phyloP scores from a whole-genome alignment of 495 filamentous ascomycete genomes.

The Ascodesmis nigricans region DNA sequence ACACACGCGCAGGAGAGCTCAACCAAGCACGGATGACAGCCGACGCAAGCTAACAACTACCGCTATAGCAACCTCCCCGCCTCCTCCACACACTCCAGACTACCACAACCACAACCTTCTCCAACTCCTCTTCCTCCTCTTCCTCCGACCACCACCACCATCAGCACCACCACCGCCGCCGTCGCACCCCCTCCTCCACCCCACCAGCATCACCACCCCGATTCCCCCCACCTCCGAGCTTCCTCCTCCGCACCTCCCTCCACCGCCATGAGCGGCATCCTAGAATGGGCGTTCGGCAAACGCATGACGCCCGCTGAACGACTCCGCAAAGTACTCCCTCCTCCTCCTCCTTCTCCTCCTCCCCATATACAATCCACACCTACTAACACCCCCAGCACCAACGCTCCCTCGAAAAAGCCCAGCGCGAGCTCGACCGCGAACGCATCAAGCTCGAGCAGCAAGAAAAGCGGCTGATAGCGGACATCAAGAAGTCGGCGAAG shows the following conservation, averaged over 20 bases:
- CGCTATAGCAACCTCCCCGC: too few relatives aligned
- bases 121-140: too few relatives aligned
- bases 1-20: too few relatives aligned
- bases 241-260: conserved; percentile 15
- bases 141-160: too few relatives aligned
- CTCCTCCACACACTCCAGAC: too few relatives aligned
- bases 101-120: too few relatives aligned
- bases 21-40: too few relatives aligned
- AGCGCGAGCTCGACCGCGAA: conserved; percentile 85
- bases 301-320: conserved; percentile 93
- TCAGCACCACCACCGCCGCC: too few relatives aligned
- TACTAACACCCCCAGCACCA: conserved; percentile 35
- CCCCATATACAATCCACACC: conserved; percentile 1
- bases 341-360: background rate
- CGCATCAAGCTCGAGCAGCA: conserved; percentile 89
- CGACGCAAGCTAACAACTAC: too few relatives aligned
- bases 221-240: background rate
- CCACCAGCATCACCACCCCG: too few relatives aligned
- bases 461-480: conserved; percentile 84
- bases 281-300: conserved; percentile 97
- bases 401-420: conserved; percentile 85
- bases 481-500: conserved; percentile 95
- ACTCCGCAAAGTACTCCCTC: conserved; percentile 42
- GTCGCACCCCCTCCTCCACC: too few relatives aligned
- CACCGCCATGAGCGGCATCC: conserved; percentile 25